Percentiles rank a stretch among this genome's conserved stretches.
Conservation (phyloP, 257 asterid genomes). For the Solanum ossicruentum region DNA sequence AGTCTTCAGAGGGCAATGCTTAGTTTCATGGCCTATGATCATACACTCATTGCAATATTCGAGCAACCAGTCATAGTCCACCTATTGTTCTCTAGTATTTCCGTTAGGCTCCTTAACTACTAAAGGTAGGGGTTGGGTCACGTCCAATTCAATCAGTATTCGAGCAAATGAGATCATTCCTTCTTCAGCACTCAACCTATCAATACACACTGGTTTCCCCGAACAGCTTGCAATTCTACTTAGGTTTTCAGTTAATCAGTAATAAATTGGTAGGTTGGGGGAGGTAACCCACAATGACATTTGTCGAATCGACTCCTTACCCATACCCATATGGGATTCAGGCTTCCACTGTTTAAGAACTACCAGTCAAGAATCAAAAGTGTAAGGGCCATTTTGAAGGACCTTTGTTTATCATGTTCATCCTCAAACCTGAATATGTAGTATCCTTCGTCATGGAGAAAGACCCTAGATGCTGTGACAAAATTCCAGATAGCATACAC, state of each 20-base stretch:
- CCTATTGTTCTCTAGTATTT: background rate
- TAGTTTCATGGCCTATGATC: background rate
- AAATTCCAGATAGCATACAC: background rate
- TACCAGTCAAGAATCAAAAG: background rate
- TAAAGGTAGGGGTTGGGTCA: background rate
- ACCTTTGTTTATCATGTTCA: background rate
- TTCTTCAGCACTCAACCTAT: background rate
- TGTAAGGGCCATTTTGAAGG: background rate
- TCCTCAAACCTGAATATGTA: background rate
- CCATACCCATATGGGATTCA: background rate
- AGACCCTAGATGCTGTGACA: background rate
- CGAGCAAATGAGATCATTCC: background rate
- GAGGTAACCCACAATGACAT: background rate
- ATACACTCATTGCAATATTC: background rate
- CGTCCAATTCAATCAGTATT: background rate
- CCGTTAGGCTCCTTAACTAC: background rate
- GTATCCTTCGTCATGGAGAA: background rate
- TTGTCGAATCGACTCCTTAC: background rate
- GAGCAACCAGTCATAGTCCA: background rate
- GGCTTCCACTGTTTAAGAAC: background rate
- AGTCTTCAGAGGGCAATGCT: background rate
- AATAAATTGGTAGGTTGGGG: background rate
- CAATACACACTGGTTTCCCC: background rate
- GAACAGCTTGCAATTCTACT: background rate
- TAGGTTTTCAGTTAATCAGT: background rate